Conservation (phyloP, 345 rosid species). For the Isatis tinctoria region DNA sequence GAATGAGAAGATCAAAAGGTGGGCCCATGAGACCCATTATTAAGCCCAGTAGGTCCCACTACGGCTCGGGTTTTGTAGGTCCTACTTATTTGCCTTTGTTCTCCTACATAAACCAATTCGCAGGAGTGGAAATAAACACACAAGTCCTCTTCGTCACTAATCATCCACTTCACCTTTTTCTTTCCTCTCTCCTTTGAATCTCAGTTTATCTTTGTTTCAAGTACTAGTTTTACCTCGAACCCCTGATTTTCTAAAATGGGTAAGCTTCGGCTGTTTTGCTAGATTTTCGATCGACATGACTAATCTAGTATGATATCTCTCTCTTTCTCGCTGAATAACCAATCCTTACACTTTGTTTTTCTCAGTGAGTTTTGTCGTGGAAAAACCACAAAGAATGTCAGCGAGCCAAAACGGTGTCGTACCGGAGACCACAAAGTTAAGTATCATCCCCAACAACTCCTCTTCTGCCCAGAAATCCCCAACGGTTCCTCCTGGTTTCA, state of each 20-base stretch:
- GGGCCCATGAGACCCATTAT: slow-evolving; percentile 13
- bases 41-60: slow-evolving; percentile 34
- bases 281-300: neutral
- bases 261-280: neutral
- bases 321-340: neutral
- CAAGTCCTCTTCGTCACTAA: neutral
- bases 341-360: neutral
- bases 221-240: neutral
- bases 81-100: slow-evolving; percentile 4
- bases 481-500: slow-evolving; percentile 48
- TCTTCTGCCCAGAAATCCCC: slow-evolving; percentile 56
- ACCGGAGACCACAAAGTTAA: slow-evolving; percentile 39
- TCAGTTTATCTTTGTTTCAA: neutral
- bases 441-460: slow-evolving; percentile 34
- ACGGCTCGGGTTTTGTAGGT: neutral
- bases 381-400: slow-evolving; percentile 34
- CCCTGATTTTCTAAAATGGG: slow-evolving; percentile 10
- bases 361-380: slow-evolving; percentile 35
- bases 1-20: slow-evolving; percentile 10
- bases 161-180: neutral
- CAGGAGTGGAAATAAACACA: neutral
- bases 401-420: slow-evolving; percentile 50
- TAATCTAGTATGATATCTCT: neutral
- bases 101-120: slow-evolving; percentile 27
- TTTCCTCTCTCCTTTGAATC: neutral